A percentile compares a stretch with the other conserved stretches of the same genome.
phyloP scores from a whole-genome alignment of 176 grass and related monocot species.

The Musa itinerans region DNA sequence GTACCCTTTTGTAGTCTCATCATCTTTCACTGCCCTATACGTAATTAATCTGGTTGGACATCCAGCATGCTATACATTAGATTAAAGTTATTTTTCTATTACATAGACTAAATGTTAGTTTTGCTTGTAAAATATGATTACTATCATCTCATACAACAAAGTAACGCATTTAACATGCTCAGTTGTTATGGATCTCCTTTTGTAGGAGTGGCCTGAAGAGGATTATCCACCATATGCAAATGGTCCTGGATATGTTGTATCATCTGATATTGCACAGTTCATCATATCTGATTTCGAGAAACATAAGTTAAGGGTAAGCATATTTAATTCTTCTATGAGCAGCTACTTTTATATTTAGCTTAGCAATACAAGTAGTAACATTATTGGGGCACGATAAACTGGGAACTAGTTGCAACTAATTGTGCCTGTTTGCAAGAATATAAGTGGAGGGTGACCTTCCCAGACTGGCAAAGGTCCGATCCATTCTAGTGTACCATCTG shows the following conservation, averaged over 20 bases:
- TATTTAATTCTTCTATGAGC: neutral
- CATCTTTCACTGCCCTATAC: neutral
- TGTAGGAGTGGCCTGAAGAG: slow-evolving; percentile 96
- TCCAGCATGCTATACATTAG: too few species aligned
- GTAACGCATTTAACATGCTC: neutral
- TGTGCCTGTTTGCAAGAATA: too few species aligned
- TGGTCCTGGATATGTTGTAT: slow-evolving; percentile 92
- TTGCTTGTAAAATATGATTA: too few species aligned
- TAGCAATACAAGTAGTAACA: neutral
- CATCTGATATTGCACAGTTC: slow-evolving; percentile 66
- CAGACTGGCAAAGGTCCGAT: too few species aligned
- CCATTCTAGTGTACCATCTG: too few species aligned
- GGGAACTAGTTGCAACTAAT: too few species aligned
- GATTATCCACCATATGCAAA: slow-evolving; percentile 92
- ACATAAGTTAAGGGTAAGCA: slow-evolving; percentile 83
- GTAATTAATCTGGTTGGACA: too few species aligned
- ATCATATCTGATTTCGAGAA: slow-evolving; percentile 72
- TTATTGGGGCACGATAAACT: neutral
- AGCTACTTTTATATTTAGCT: too few species aligned
- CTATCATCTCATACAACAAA: neutral
- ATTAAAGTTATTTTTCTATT: too few species aligned
- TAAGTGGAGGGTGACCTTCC: too few species aligned
- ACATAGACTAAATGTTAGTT: neutral
- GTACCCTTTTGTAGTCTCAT: too few species aligned
- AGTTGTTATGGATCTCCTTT: slow-evolving; percentile 28